Evolutionary conservation across 2,329 filamentous ascomycete species (phyloP).

Genomic region (Ophiostoma pallidulum): DNA sequence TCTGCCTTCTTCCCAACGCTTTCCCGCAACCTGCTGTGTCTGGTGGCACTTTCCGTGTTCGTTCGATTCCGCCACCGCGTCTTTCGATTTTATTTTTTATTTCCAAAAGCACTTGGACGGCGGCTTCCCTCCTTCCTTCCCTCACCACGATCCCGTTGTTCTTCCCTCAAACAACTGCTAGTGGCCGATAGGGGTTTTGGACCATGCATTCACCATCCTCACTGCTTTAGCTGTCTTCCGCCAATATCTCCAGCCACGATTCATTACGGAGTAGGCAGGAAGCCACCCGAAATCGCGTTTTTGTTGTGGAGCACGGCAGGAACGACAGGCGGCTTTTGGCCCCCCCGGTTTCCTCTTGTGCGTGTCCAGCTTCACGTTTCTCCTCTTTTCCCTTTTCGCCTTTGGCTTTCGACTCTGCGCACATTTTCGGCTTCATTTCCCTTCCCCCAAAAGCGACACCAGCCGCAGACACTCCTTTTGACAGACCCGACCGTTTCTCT

Average conservation of each 20-base stretch:
- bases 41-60: not conserved
- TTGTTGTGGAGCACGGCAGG: conserved; percentile 10
- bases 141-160: not conserved
- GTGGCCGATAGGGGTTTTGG: too few relatives aligned
- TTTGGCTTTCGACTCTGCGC: not conserved
- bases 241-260: conserved; percentile 3
- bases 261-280: conserved; percentile 6
- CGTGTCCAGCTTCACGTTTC: conserved; percentile 6
- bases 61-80: conserved; percentile 3
- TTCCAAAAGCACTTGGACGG: too few relatives aligned
- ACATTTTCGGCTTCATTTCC: conserved; percentile 1
- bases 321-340: too few relatives aligned
- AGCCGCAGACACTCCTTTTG: too few relatives aligned
- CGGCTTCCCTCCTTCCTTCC: not conserved
- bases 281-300: conserved; percentile 6
- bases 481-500: not conserved
- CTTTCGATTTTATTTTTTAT: not conserved
- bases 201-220: too few relatives aligned
- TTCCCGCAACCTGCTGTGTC: not conserved
- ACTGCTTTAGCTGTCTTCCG: too few relatives aligned
- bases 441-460: too few relatives aligned
- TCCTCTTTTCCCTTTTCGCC: not conserved
- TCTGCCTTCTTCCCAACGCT: conserved; percentile 1
- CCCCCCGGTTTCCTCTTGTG: conserved; percentile 1
- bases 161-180: too few relatives aligned